A percentile compares a stretch with the other conserved stretches of the same genome.
Evolutionary conservation across 495 filamentous ascomycete genomes (phyloP).

Genomic region (Penicillium angulare): DNA sequence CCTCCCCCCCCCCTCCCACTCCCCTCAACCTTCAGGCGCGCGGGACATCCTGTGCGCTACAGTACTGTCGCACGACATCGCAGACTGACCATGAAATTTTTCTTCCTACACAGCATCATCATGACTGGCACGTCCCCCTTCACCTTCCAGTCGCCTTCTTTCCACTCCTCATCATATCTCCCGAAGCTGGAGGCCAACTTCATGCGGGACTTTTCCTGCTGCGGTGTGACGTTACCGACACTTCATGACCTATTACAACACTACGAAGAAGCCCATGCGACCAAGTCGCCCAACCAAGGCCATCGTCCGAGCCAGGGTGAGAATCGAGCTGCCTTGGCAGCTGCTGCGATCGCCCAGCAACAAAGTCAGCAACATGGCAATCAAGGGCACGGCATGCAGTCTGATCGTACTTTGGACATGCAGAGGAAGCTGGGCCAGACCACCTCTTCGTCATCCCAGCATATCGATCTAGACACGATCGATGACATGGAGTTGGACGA

Average conservation of each 20-base stretch:
- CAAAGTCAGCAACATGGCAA: slow-evolving; percentile 51
- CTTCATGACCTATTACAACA: slow-evolving; percentile 94
- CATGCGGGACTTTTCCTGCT: slow-evolving; percentile 94
- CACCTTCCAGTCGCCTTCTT: slow-evolving; percentile 86
- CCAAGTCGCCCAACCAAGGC: slow-evolving; percentile 57
- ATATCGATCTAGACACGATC: slow-evolving; percentile 76
- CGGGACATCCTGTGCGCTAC: slow-evolving; percentile 13
- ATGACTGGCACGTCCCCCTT: slow-evolving; percentile 97
- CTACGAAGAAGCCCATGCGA: slow-evolving; percentile 90
- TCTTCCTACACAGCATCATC: slow-evolving; percentile 64
- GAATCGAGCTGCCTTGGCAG: slow-evolving; percentile 57
- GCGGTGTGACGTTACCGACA: slow-evolving; percentile 79
- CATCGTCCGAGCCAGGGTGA: slow-evolving; percentile 55
- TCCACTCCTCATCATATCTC: slow-evolving; percentile 95
- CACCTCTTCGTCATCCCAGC: slow-evolving; percentile 39
- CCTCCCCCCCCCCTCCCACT: too few relatives aligned
- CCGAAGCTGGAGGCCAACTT: slow-evolving; percentile 97
- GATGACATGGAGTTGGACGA: slow-evolving; percentile 99
- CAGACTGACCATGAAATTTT: slow-evolving; percentile 27
- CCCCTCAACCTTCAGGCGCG: slow-evolving; percentile 2
- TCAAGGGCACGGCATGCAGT: slow-evolving; percentile 39
- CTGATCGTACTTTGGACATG: slow-evolving; percentile 42
- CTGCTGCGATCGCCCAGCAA: slow-evolving; percentile 53
- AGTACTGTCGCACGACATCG: slow-evolving; percentile 20
- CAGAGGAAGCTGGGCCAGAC: slow-evolving; percentile 46